Conservation (phyloP, 192 early-diverging fungal genomes). For the Coemansia sp. region DNA sequence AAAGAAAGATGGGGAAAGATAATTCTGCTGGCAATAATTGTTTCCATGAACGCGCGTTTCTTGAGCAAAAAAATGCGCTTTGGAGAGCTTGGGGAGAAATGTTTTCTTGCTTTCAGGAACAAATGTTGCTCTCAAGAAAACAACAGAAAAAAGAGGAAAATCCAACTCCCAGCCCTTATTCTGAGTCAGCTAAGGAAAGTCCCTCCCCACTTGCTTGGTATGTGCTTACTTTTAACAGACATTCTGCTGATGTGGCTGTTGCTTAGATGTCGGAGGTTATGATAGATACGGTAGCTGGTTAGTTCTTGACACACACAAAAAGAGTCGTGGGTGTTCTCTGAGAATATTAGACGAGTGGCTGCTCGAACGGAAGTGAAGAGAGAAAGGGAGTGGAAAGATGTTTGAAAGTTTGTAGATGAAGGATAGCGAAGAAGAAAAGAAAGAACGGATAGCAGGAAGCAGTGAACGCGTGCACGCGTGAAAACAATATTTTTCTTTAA, state of each 20-base stretch:
- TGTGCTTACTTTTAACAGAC: constrained; percentile 28
- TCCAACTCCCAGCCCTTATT: too few species aligned
- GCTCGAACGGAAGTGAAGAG: not conserved
- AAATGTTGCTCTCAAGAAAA: too few species aligned
- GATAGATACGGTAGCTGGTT: not conserved
- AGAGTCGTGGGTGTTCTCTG: too few species aligned
- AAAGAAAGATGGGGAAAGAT: not conserved
- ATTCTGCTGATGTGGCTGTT: not conserved
- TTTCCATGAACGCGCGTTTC: not conserved
- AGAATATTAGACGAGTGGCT: too few species aligned
- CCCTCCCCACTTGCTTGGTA: not conserved
- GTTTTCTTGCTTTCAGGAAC: too few species aligned
- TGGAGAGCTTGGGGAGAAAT: too few species aligned
- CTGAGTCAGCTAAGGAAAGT: too few species aligned
- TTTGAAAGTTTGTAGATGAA: not conserved
- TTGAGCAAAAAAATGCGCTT: not conserved
- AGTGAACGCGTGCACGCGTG: constrained; percentile 1
- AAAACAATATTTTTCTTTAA: not conserved
- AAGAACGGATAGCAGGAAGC: not conserved
- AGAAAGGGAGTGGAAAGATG: too few species aligned
- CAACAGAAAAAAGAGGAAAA: too few species aligned
- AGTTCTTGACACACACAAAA: not conserved
- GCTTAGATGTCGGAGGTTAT: not conserved
- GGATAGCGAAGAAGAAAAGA: not conserved
- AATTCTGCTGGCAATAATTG: not conserved